These are phyloP conservation scores for Hanseniaspora sp. DNA, from an alignment of 1,139 yeast species.

Conservation along the genomic window DNA sequence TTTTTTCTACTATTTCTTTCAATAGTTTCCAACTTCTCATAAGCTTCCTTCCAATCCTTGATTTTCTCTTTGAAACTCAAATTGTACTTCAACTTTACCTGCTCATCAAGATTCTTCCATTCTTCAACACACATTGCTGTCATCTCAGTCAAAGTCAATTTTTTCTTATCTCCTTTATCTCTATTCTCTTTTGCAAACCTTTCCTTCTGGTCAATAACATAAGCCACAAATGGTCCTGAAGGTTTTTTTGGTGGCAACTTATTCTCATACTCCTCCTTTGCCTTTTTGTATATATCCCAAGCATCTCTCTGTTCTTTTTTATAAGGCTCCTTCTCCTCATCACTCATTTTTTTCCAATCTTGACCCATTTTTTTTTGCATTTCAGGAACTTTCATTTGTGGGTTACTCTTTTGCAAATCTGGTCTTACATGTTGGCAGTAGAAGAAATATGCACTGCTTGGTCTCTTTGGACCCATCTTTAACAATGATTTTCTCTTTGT, in stretches of 20 bases:
- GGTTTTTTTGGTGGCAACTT: constrained; percentile 32
- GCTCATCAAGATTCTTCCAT: constrained; percentile 28
- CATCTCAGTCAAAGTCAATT: constrained; percentile 25
- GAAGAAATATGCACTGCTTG: constrained; percentile 31
- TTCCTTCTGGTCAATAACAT: constrained; percentile 7
- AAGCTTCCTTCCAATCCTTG: constrained; percentile 31
- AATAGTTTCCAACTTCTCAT: constrained; percentile 15
- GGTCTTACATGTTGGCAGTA: constrained; percentile 30
- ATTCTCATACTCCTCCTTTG: constrained; percentile 29
- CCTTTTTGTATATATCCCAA: constrained; percentile 29
- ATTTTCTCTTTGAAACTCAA: constrained; percentile 29
- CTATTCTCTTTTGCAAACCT: background rate
- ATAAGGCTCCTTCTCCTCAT: constrained; percentile 29
- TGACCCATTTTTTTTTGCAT: constrained; percentile 30
- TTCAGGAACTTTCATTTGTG: constrained; percentile 31
- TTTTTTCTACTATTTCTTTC: background rate
- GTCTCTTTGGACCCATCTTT: constrained; percentile 32
- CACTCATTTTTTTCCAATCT: constrained; percentile 29
- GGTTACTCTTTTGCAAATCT: constrained; percentile 26
- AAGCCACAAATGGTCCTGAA: constrained; percentile 28
- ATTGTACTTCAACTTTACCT: constrained; percentile 28
- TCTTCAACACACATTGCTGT: constrained; percentile 30
- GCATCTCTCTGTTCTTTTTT: constrained; percentile 28
- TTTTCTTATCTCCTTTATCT: background rate
- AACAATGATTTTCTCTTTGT: constrained; percentile 29